These are phyloP conservation scores for Cladosporium sp. DNA, from an alignment of 2,329 filamentous ascomycete genomes.

Conservation along the genomic window DNA sequence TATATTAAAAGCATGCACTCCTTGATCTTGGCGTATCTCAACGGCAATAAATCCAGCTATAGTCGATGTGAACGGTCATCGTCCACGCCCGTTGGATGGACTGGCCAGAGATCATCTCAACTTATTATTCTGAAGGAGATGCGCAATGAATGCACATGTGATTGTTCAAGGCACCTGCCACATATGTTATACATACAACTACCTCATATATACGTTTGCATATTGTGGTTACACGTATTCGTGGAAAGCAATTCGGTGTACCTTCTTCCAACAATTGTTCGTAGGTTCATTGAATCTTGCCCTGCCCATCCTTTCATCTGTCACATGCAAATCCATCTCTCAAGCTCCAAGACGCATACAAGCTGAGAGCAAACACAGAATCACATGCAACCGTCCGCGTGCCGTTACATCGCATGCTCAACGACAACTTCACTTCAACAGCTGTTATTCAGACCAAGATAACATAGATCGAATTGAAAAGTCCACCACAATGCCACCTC, in stretches of 20 bases:
- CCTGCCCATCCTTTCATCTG: not conserved
- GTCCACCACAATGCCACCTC: not conserved
- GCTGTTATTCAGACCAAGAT: not conserved
- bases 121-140: not conserved
- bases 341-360: not conserved
- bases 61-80: not conserved
- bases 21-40: not conserved
- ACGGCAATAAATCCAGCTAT: not conserved
- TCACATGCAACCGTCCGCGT: slow-evolving; percentile 10
- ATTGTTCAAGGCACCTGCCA: not conserved
- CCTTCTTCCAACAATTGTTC: not conserved
- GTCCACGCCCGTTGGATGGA: not conserved
- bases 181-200: not conserved
- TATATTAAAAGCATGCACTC: not conserved
- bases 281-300: not conserved
- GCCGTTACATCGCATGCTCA: not conserved
- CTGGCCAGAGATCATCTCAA: not conserved
- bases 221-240: not conserved
- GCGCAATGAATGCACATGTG: not conserved
- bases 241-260: not conserved
- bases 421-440: not conserved
- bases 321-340: slow-evolving; percentile 5
- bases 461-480: not conserved
- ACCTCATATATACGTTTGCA: not conserved
- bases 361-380: not conserved